Evolutionary conservation across 805 yeast species (phyloP).

Genomic region (Starmera dryadoides): DNA sequence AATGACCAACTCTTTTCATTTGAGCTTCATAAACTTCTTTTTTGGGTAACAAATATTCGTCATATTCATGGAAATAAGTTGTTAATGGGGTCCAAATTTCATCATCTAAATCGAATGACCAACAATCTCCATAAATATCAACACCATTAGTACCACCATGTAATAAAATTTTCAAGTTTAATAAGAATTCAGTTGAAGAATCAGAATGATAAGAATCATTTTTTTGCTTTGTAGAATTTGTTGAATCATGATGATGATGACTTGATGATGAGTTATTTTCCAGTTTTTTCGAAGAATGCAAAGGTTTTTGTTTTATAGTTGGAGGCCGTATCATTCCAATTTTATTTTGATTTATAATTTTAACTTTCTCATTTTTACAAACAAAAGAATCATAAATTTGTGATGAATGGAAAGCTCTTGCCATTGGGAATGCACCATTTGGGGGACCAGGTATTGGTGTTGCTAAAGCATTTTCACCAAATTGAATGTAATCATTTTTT

Average conservation of each 20-base stretch:
- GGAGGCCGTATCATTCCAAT: conserved; percentile 1
- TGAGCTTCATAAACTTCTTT: conserved; percentile 4
- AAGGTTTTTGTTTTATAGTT: too few relatives aligned
- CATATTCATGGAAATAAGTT: conserved; percentile 19
- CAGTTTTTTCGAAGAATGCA: too few relatives aligned
- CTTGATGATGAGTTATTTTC: background rate
- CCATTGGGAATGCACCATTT: conserved; percentile 19
- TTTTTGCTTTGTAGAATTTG: conserved; percentile 1
- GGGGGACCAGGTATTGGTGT: conserved; percentile 19
- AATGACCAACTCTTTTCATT: conserved; percentile 12
- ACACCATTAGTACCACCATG: conserved; percentile 32
- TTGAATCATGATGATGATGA: background rate
- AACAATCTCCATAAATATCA: conserved; percentile 37
- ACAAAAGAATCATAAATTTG: conserved; percentile 16
- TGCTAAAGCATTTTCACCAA: conserved; percentile 29
- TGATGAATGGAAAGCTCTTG: conserved; percentile 30
- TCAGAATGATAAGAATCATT: background rate
- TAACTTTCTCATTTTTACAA: conserved; percentile 1
- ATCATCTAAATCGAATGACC: conserved; percentile 40
- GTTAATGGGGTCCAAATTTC: conserved; percentile 32
- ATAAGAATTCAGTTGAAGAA: background rate
- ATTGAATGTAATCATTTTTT: conserved; percentile 26
- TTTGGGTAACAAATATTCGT: conserved; percentile 8
- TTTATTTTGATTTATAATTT: conserved; percentile 1
- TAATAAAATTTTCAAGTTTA: conserved; percentile 17